Conservation (phyloP, 345 rosid genomes). For the Lagerstroemia speciosa region DNA sequence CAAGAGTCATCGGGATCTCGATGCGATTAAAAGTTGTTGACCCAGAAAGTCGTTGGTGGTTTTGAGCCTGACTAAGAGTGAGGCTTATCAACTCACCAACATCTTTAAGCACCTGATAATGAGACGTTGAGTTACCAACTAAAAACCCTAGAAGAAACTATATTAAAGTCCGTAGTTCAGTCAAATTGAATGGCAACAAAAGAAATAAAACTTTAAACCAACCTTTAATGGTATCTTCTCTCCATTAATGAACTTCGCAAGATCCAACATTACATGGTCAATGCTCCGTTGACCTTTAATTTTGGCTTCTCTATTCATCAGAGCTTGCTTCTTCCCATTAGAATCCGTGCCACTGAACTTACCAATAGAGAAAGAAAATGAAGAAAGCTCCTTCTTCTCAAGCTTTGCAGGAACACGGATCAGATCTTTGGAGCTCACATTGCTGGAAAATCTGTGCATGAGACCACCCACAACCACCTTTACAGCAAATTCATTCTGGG, state of each 20-base stretch:
- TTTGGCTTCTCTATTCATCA: slow-evolving; percentile 46
- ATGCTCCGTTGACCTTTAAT: slow-evolving; percentile 49
- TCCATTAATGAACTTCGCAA: slow-evolving; percentile 68
- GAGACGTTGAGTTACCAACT: slow-evolving; percentile 2
- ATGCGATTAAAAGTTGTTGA: slow-evolving; percentile 81
- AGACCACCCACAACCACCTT: slow-evolving; percentile 74
- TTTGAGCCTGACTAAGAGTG: slow-evolving; percentile 64
- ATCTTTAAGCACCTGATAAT: slow-evolving; percentile 70
- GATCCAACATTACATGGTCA: slow-evolving; percentile 64
- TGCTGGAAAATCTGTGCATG: slow-evolving; percentile 49
- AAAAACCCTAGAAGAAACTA: not conserved
- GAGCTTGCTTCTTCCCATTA: slow-evolving; percentile 33
- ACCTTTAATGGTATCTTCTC: slow-evolving; percentile 94
- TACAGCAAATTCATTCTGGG: slow-evolving; percentile 54
- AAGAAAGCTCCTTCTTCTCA: slow-evolving; percentile 40
- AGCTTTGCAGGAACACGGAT: slow-evolving; percentile 74
- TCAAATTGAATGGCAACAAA: not conserved
- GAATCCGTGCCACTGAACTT: slow-evolving; percentile 33
- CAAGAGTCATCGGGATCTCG: slow-evolving; percentile 49
- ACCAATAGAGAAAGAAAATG: slow-evolving; percentile 69
- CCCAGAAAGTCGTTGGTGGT: slow-evolving; percentile 59
- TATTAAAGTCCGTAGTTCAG: not conserved
- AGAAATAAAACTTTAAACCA: slow-evolving; percentile 12
- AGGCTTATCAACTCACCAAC: slow-evolving; percentile 71
- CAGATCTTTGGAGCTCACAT: slow-evolving; percentile 37